Percentiles rank a stretch among this genome's conserved stretches.
These are phyloP conservation scores for Boletus subcaerulescens DNA, from an alignment of 768 basidiomycete genomes.

Conservation along the genomic window DNA sequence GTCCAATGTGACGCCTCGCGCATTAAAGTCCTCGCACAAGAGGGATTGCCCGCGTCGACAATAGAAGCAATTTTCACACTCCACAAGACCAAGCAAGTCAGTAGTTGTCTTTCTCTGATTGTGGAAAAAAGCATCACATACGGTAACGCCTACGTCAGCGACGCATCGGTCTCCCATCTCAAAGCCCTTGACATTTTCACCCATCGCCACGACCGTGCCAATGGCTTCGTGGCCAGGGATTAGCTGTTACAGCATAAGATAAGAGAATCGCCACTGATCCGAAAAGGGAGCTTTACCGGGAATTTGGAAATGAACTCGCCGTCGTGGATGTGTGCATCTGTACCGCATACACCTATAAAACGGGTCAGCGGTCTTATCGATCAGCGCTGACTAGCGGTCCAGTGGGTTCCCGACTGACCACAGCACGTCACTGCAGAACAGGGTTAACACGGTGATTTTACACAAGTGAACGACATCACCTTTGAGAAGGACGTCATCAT, in stretches of 20 bases:
- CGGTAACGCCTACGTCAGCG: conserved; percentile 74
- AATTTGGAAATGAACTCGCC: conserved; percentile 66
- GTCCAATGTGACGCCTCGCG: conserved; percentile 74
- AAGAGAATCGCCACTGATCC: conserved; percentile 14
- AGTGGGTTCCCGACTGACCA: conserved; percentile 29
- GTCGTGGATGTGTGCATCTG: conserved; percentile 63
- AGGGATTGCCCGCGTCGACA: conserved; percentile 82
- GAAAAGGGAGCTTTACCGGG: conserved; percentile 34
- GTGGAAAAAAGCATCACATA: conserved; percentile 32
- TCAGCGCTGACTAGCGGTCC: background rate
- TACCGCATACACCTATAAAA: conserved; percentile 51
- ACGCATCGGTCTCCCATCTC: conserved; percentile 77
- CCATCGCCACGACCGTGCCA: conserved; percentile 68
- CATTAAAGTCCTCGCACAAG: conserved; percentile 81
- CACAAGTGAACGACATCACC: conserved; percentile 35
- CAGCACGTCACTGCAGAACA: conserved; percentile 38
- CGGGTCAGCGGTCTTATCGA: background rate
- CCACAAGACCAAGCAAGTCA: conserved; percentile 1
- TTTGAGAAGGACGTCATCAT: conserved; percentile 75
- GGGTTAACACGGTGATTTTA: conserved; percentile 1
- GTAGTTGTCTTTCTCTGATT: background rate
- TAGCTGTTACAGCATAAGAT: conserved; percentile 38
- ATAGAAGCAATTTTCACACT: conserved; percentile 87
- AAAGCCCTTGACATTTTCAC: conserved; percentile 79
- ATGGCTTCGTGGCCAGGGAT: conserved; percentile 78